Conservation (phyloP, 2,329 filamentous ascomycete genomes). For the Aspergillus puulaauensis region DNA sequence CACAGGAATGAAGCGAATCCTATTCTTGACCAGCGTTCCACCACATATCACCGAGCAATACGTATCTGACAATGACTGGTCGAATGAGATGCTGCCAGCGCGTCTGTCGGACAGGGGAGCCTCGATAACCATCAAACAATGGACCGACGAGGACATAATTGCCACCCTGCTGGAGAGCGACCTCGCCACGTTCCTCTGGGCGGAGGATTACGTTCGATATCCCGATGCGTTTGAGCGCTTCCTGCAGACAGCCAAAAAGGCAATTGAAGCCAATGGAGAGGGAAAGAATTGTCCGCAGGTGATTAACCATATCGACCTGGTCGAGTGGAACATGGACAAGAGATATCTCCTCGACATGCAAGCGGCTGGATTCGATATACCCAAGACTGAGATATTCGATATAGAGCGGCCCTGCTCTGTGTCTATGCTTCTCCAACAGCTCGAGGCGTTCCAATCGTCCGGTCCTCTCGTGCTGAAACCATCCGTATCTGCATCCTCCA, state of each 20-base stretch:
- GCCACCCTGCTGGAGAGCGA: neutral
- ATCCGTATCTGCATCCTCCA: neutral
- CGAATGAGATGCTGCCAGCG: neutral
- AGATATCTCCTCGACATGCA: neutral
- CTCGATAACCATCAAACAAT: neutral
- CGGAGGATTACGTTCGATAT: neutral
- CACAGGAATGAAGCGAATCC: neutral
- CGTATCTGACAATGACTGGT: neutral
- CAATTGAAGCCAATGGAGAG: neutral
- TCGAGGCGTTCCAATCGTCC: neutral
- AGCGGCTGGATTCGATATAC: neutral
- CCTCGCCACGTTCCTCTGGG: neutral
- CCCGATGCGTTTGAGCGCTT: neutral
- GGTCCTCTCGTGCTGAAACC: neutral
- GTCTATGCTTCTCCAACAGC: neutral
- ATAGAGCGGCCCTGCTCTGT: neutral
- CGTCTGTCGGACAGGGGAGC: neutral
- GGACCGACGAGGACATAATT: constrained; percentile 1
- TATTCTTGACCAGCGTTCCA: neutral
- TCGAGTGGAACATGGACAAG: constrained; percentile 3
- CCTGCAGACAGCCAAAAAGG: neutral
- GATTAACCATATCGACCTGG: neutral
- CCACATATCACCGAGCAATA: neutral
- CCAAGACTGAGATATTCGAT: neutral
- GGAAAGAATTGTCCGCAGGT: neutral